Percentiles rank a stretch among this genome's conserved stretches.
Evolutionary conservation across 805 yeast genomes (phyloP).

Genomic region (Kodamaea fukazawae): DNA sequence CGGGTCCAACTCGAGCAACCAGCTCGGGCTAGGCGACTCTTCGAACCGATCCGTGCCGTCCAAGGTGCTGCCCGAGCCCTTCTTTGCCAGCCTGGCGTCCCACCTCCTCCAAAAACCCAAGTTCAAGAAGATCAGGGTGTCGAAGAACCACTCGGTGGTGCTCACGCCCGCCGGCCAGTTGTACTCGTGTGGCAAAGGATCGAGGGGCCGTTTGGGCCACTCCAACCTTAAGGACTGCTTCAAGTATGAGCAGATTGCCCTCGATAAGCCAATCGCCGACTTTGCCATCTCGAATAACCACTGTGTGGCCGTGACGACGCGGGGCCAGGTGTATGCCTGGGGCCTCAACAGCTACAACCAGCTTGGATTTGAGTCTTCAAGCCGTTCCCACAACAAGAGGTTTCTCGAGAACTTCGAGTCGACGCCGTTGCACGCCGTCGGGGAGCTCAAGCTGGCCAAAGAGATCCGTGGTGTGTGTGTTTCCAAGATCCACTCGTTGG

Average conservation of each 20-base stretch:
- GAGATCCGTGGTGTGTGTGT: slow-evolving; percentile 49
- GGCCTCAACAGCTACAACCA: slow-evolving; percentile 72
- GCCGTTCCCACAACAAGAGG: slow-evolving; percentile 17
- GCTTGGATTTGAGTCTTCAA: slow-evolving; percentile 45
- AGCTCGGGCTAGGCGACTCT: slow-evolving; percentile 65
- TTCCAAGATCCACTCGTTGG: slow-evolving; percentile 69
- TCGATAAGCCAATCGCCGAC: slow-evolving; percentile 22
- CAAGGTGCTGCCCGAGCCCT: slow-evolving; percentile 33
- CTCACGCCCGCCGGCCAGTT: slow-evolving; percentile 56
- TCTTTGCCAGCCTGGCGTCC: slow-evolving; percentile 13
- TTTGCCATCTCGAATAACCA: slow-evolving; percentile 66
- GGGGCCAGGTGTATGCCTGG: slow-evolving; percentile 69
- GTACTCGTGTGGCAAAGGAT: slow-evolving; percentile 62
- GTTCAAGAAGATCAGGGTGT: slow-evolving; percentile 47
- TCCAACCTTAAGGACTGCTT: slow-evolving; percentile 39
- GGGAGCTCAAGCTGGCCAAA: slow-evolving; percentile 38
- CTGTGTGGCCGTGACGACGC: slow-evolving; percentile 52
- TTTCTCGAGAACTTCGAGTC: slow-evolving; percentile 29
- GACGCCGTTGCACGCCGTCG: slow-evolving; percentile 24
- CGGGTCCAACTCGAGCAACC: slow-evolving; percentile 63
- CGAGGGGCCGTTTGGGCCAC: slow-evolving; percentile 71
- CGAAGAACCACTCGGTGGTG: slow-evolving; percentile 65
- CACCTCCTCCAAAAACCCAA: slow-evolving; percentile 32
- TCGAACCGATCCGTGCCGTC: slow-evolving; percentile 43
- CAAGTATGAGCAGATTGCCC: slow-evolving; percentile 45